Conservation (phyloP, 2,329 filamentous ascomycete genomes). For the Chaetomiaceae sp. region DNA sequence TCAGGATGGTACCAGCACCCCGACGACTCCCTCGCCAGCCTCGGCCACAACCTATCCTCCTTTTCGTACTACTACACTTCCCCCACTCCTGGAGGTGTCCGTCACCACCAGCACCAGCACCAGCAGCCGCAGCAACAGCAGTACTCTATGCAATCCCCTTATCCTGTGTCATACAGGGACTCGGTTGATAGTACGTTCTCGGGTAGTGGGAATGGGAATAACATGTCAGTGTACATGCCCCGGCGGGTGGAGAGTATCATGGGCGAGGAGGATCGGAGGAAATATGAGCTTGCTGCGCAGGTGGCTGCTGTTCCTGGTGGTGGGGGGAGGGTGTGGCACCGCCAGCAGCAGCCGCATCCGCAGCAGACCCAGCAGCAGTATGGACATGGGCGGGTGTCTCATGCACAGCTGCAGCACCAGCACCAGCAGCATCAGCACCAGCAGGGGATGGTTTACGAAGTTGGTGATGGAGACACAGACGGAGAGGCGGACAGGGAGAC, state of each 20-base stretch:
- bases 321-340: not conserved
- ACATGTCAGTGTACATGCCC: constrained; percentile 60
- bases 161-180: constrained; percentile 46
- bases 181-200: no score
- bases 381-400: no score
- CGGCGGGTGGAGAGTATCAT: constrained; percentile 70
- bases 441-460: not conserved
- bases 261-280: constrained; percentile 68
- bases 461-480: not conserved
- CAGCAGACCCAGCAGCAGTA: no score
- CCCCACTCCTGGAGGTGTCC: no score
- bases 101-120: constrained; percentile 25
- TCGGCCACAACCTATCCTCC: constrained; percentile 31
- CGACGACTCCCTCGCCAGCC: constrained; percentile 60
- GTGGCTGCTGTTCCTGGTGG: no score
- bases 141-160: constrained; percentile 64
- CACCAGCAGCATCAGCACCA: no score
- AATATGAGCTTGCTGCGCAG: constrained; percentile 53
- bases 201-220: no score
- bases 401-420: no score
- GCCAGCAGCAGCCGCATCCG: no score
- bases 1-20: constrained; percentile 65
- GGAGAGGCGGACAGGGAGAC: no score
- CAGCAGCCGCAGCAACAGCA: constrained; percentile 36
- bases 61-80: not conserved